These are phyloP conservation scores for Macadamia integrifolia DNA, from an alignment of 164 flowering plant genomes.

Conservation along the genomic window DNA sequence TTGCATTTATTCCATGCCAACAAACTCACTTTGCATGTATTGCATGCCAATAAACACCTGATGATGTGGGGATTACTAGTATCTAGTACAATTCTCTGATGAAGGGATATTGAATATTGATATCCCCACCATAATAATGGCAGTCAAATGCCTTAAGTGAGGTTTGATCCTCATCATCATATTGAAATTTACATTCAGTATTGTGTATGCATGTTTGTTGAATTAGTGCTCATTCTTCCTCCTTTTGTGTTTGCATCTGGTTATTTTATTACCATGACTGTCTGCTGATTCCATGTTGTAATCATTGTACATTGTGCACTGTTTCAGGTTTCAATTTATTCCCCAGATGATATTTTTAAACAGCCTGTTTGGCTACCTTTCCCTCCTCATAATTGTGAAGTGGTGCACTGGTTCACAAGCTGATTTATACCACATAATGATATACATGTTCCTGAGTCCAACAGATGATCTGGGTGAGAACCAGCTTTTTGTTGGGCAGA, in stretches of 20 bases:
- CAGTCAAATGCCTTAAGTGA: no score
- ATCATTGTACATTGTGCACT: not conserved
- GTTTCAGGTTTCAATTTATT: constrained; percentile 85
- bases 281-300: not conserved
- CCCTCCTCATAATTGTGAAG: constrained; percentile 75
- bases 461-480: constrained; percentile 96
- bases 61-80: no score
- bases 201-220: not conserved
- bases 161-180: no score
- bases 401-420: constrained; percentile 96
- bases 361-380: constrained; percentile 90
- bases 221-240: not conserved
- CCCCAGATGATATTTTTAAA: constrained; percentile 93
- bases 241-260: not conserved
- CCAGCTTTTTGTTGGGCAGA: constrained; percentile 89
- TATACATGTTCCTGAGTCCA: constrained; percentile 97
- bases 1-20: not conserved
- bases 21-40: no score
- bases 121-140: no score
- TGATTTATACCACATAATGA: constrained; percentile 89
- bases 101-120: no score
- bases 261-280: not conserved
- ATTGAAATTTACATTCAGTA: no score
- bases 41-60: constrained; percentile 1
- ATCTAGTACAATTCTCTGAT: no score